Evolutionary conservation across 75 land plant genomes (phyloP), one percentile per base, ranked within the genome.

Genomic region (Selaginella tamariscina): DNA sequence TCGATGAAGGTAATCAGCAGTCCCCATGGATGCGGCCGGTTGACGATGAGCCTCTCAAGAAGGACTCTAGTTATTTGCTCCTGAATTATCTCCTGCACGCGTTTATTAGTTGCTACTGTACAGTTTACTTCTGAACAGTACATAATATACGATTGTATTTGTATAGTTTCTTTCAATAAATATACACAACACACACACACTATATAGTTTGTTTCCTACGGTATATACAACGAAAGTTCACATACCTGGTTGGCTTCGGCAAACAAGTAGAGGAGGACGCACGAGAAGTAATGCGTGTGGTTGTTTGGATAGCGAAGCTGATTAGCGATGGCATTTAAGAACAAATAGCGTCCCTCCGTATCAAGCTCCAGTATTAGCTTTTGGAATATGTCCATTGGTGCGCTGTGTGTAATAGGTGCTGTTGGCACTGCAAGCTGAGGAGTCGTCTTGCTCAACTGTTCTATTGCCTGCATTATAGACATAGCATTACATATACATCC

Each of bases 21-120:
- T 24, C 98, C 98, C 98, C 98, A 93, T 32, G 98, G 98, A 77
- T 93, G 98, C 22, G 98, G 98, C 2, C 86, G 77, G 68, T 89
- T 89, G 28, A 88, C 98, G 62, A 93, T 93, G 56, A 93, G 72
- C 0, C 98, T 82, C 66, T 93, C 98, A 74, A 93, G 73, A 69
- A 93, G 59, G 39, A 93, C 98, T 31, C 98, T 72, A 22, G 98
- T 93, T 39, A 93, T 93, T 65, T 93, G 98, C 82, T 93, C 98
- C 66, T 89, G 95, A 29, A 93, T 82, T 21, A 89, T 80, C 64
- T 93, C 98, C 98, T 93, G 82, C 66, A 70, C 54, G 54, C 20
- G 11, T 49, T 20, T 49, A 49, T 49, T 11, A 20, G 54, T 13
- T 20, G 20, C 54, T 13, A 49, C 54, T 13, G 18, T 49, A 20